Evolutionary conservation across 1,139 yeast genomes (phyloP).

Genomic region (Geotrichum klebahnii): DNA sequence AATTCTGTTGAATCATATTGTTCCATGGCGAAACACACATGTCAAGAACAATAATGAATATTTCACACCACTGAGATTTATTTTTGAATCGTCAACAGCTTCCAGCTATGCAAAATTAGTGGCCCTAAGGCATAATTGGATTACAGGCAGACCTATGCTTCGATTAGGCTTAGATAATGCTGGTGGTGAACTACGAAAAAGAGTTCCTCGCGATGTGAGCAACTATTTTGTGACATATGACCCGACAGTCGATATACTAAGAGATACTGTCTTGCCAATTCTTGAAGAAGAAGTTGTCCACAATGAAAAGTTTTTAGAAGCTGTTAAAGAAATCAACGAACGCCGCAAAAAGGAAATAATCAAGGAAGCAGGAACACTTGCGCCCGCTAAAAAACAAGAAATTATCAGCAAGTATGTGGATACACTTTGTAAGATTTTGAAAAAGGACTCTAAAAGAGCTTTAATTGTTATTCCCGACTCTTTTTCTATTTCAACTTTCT

Average conservation of each 20-base stretch:
- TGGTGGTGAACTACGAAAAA: conserved; percentile 5
- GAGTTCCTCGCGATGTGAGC: conserved; percentile 15
- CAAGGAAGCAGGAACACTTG: not conserved
- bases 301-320: conserved; percentile 12
- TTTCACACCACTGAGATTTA: conserved; percentile 23
- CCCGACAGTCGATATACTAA: conserved; percentile 10
- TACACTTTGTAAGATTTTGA: conserved; percentile 13
- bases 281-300: conserved; percentile 14
- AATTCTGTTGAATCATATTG: conserved; percentile 25
- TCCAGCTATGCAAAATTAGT: conserved; percentile 20
- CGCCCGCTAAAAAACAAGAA: not conserved
- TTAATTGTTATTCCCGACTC: conserved; percentile 21
- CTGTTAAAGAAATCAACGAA: conserved; percentile 10
- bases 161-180: conserved; percentile 21
- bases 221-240: conserved; percentile 22
- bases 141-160: conserved; percentile 22
- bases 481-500: conserved; percentile 13
- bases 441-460: conserved; percentile 10
- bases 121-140: conserved; percentile 21
- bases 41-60: conserved; percentile 17
- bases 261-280: conserved; percentile 16
- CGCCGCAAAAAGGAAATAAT: conserved; percentile 7
- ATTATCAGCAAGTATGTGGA: conserved; percentile 8
- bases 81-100: conserved; percentile 25
- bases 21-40: conserved; percentile 27